Evolutionary conservation across 139 green algal genomes (phyloP).

Genomic region (Micromonas commoda): DNA sequence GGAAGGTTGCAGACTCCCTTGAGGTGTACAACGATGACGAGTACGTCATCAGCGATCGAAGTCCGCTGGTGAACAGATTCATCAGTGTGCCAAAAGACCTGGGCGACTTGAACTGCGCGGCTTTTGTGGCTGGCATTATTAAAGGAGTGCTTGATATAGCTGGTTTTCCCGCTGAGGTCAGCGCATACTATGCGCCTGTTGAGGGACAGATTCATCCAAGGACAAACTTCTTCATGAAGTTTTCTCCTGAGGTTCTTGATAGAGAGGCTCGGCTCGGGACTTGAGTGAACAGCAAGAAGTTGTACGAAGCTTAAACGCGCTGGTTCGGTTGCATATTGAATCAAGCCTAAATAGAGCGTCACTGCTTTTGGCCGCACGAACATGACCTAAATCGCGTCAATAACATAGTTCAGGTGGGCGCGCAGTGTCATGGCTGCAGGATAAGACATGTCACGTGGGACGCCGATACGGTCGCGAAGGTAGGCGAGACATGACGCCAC

Average conservation of each 20-base stretch:
- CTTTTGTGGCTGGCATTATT: conserved; percentile 87
- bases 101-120: conserved; percentile 76
- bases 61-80: conserved; percentile 79
- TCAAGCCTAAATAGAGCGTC: too few species aligned
- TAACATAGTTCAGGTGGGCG: conserved; percentile 38
- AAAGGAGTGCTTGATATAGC: conserved; percentile 77
- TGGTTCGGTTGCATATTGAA: too few species aligned
- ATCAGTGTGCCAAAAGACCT: conserved; percentile 89
- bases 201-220: neutral
- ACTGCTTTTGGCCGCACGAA: too few species aligned
- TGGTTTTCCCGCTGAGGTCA: conserved; percentile 70
- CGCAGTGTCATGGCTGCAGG: conserved; percentile 42
- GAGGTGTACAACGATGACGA: conserved; percentile 92
- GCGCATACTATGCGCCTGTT: neutral
- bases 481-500: conserved; percentile 14
- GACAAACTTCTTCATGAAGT: conserved; percentile 89
- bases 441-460: conserved; percentile 45
- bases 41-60: conserved; percentile 92
- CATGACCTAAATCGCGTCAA: conserved; percentile 23
- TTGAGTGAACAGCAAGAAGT: too few species aligned
- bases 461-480: conserved; percentile 34
- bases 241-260: conserved; percentile 63
- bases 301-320: too few species aligned
- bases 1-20: conserved; percentile 82
- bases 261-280: conserved; percentile 49